These are phyloP conservation scores for Pythium pectinolyticum DNA, from an alignment of 352 stramenopile species.

Conservation along the genomic window DNA sequence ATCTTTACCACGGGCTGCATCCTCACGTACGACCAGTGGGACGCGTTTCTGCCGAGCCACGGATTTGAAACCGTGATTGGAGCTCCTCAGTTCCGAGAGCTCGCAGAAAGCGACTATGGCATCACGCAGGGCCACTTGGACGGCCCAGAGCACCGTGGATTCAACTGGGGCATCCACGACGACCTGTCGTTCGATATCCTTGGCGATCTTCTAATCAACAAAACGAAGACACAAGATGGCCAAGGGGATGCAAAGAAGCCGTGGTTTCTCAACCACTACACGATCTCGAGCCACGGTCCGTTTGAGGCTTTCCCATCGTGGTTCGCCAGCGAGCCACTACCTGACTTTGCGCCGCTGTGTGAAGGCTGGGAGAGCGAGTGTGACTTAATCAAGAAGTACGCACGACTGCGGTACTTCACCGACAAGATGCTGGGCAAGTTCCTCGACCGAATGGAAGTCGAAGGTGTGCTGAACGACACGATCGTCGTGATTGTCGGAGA, in stretches of 20 bases:
- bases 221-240: conserved; percentile 35
- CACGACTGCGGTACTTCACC: conserved; percentile 54
- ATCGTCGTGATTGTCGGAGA: conserved; percentile 58
- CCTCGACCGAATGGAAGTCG: conserved; percentile 43
- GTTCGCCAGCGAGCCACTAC: conserved; percentile 34
- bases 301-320: conserved; percentile 38
- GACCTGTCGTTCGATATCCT: conserved; percentile 35
- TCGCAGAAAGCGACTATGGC: conserved; percentile 35
- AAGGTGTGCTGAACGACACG: conserved; percentile 50
- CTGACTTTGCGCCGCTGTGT: conserved; percentile 38
- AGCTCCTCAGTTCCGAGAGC: conserved; percentile 37
- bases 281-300: conserved; percentile 54
- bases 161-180: conserved; percentile 51
- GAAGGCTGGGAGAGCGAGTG: conserved; percentile 11
- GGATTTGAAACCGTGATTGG: conserved; percentile 51
- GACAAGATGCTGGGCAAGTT: conserved; percentile 52
- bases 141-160: conserved; percentile 13
- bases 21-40: conserved; percentile 51
- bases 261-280: conserved; percentile 58
- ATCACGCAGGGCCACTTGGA: conserved; percentile 38
- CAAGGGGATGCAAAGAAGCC: conserved; percentile 34
- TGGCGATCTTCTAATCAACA: conserved; percentile 46
- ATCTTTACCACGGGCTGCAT: conserved; percentile 49
- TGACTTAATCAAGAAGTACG: conserved; percentile 39
- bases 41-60: conserved; percentile 43